These are phyloP conservation scores for Aspergillus sergii DNA, from an alignment of 2,329 filamentous ascomycete genomes.

Conservation along the genomic window DNA sequence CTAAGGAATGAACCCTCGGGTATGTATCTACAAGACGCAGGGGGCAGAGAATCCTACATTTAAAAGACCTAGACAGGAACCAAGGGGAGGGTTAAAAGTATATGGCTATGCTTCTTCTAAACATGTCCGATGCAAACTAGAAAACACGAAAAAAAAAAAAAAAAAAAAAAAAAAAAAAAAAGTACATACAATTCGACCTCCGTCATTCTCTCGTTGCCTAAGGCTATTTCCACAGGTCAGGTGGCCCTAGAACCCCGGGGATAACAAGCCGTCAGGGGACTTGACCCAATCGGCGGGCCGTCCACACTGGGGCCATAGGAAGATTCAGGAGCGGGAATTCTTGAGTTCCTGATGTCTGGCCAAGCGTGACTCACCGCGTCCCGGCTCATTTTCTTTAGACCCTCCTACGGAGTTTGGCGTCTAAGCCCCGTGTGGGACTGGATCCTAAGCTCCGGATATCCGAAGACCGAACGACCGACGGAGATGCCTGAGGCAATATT, in stretches of 20 bases:
- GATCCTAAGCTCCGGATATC: not conserved
- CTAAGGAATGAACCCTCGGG: slow-evolving; percentile 1
- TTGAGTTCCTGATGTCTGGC: slow-evolving; percentile 10
- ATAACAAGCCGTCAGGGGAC: slow-evolving; percentile 8
- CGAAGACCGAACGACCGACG: slow-evolving; percentile 3
- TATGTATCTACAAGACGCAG: not conserved
- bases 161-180: slow-evolving; percentile 3
- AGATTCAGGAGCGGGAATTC: slow-evolving; percentile 19
- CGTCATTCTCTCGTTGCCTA: slow-evolving; percentile 17
- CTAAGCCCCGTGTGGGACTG: slow-evolving; percentile 2
- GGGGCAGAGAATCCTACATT: not conserved
- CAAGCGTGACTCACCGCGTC: slow-evolving; percentile 10
- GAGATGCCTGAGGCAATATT: not conserved
- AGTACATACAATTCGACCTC: slow-evolving; percentile 6
- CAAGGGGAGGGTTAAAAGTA: not conserved
- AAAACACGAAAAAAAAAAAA: slow-evolving; percentile 6
- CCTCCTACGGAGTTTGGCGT: slow-evolving; percentile 9
- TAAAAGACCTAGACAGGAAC: not conserved
- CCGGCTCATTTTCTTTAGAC: slow-evolving; percentile 12
- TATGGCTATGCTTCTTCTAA: not conserved
- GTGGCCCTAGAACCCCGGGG: slow-evolving; percentile 19
- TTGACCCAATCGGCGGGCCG: slow-evolving; percentile 18
- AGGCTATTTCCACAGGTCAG: slow-evolving; percentile 17
- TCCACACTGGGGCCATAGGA: slow-evolving; percentile 17
- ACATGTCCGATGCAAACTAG: not conserved